These are phyloP conservation scores for Sclerotiophoma versabilis DNA, from an alignment of 2,329 filamentous ascomycete species.

Conservation along the genomic window DNA sequence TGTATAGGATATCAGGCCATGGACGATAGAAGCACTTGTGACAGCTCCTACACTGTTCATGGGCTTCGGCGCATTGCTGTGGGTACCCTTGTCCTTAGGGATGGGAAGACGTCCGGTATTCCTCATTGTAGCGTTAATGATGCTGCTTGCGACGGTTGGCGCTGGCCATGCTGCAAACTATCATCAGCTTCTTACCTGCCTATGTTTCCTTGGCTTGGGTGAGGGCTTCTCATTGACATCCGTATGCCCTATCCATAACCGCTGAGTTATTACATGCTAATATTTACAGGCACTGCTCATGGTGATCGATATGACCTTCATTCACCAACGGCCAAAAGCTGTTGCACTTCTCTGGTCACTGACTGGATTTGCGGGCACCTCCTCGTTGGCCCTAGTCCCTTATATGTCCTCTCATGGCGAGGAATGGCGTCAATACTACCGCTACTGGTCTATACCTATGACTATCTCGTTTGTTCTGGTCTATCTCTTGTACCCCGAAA, in stretches of 20 bases:
- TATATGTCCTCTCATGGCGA: slow-evolving; percentile 32
- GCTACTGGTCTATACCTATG: slow-evolving; percentile 37
- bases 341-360: slow-evolving; percentile 48
- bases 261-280: not conserved
- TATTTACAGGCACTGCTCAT: slow-evolving; percentile 42
- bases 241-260: slow-evolving; percentile 22
- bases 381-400: slow-evolving; percentile 36
- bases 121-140: slow-evolving; percentile 38
- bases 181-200: slow-evolving; percentile 33
- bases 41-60: slow-evolving; percentile 44
- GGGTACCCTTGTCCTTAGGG: slow-evolving; percentile 49
- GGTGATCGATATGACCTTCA: slow-evolving; percentile 51
- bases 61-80: slow-evolving; percentile 48
- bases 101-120: slow-evolving; percentile 50
- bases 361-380: slow-evolving; percentile 31
- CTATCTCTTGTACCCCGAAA: slow-evolving; percentile 48
- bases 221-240: slow-evolving; percentile 41
- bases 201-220: slow-evolving; percentile 46
- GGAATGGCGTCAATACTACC: slow-evolving; percentile 48
- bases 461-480: slow-evolving; percentile 35
- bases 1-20: slow-evolving; percentile 28
- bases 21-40: slow-evolving; percentile 34
- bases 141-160: slow-evolving; percentile 35
- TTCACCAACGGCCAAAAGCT: slow-evolving; percentile 47
- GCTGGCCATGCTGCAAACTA: slow-evolving; percentile 39